Percentiles rank a stretch among this genome's conserved stretches.
These are phyloP conservation scores for Clonostachys rosea DNA, from an alignment of 2,329 filamentous ascomycete species.

Conservation along the genomic window DNA sequence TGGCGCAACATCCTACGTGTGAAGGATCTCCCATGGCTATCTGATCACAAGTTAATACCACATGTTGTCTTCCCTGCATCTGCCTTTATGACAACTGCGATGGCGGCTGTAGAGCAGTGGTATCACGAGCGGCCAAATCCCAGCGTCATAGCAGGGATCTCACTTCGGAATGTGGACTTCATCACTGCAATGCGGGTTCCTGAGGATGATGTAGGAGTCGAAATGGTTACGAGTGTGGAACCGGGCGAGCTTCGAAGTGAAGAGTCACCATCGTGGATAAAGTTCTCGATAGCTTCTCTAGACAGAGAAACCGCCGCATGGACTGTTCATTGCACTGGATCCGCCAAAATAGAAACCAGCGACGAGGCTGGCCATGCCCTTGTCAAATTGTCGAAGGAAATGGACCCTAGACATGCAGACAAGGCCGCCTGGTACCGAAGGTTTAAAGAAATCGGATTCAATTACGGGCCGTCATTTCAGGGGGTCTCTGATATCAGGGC, in stretches of 20 bases:
- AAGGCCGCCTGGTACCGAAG: background rate
- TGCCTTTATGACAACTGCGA: conserved; percentile 20
- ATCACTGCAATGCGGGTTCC: background rate
- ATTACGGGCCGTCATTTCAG: conserved; percentile 1
- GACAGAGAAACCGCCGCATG: conserved; percentile 7
- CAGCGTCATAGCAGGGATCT: background rate
- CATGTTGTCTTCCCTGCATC: conserved; percentile 31
- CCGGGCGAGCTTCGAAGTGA: conserved; percentile 7
- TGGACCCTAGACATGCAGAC: background rate
- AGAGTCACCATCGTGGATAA: conserved; percentile 7
- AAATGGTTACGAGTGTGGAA: conserved; percentile 5
- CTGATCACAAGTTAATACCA: conserved; percentile 28
- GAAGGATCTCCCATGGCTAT: conserved; percentile 25
- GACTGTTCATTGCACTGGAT: conserved; percentile 16
- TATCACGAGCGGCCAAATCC: background rate
- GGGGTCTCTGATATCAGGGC: background rate
- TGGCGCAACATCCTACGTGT: conserved; percentile 5
- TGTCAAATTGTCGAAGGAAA: too few relatives aligned
- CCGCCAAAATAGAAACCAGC: conserved; percentile 6
- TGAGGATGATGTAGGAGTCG: conserved; percentile 3
- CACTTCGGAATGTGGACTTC: conserved; percentile 1
- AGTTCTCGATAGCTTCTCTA: conserved; percentile 13
- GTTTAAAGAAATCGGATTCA: background rate
- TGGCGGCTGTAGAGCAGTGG: conserved; percentile 21
- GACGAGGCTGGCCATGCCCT: background rate